Conservation (phyloP, 2,329 filamentous ascomycete genomes). For the Sarocladium brachiariae region DNA sequence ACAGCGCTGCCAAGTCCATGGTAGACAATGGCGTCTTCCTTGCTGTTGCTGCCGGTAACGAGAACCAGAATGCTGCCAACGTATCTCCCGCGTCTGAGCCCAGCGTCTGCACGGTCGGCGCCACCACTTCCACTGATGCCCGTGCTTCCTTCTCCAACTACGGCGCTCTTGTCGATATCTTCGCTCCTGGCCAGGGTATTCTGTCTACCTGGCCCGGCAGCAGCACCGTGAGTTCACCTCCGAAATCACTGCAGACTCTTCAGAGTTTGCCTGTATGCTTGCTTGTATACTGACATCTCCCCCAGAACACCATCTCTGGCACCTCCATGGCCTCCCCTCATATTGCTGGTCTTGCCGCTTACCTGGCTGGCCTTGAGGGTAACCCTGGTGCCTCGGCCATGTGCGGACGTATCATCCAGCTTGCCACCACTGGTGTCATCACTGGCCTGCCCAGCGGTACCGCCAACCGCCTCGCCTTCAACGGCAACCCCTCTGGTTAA, state of each 20-base stretch:
- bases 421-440: conserved; percentile 34
- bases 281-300: not conserved
- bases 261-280: not conserved
- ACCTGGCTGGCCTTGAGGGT: conserved; percentile 38
- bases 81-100: conserved; percentile 39
- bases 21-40: conserved; percentile 39
- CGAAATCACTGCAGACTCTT: not conserved
- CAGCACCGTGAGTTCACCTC: conserved; percentile 22
- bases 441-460: conserved; percentile 35
- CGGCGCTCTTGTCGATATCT: conserved; percentile 39
- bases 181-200: conserved; percentile 40
- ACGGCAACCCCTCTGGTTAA: conserved; percentile 28
- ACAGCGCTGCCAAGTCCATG: conserved; percentile 38
- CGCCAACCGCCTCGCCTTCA: conserved; percentile 48
- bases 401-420: conserved; percentile 36
- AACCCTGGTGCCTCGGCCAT: conserved; percentile 36
- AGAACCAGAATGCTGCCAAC: conserved; percentile 32
- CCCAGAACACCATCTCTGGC: conserved; percentile 30
- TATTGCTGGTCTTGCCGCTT: conserved; percentile 33
- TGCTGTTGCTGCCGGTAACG: conserved; percentile 50
- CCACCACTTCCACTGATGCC: conserved; percentile 29
- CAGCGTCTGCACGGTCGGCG: conserved; percentile 43
- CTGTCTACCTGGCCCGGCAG: conserved; percentile 37
- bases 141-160: conserved; percentile 44
- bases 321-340: conserved; percentile 36